Base-by-base conservation (phyloP, 306 rosid genomes). In the Parietaria judaica region DNA sequence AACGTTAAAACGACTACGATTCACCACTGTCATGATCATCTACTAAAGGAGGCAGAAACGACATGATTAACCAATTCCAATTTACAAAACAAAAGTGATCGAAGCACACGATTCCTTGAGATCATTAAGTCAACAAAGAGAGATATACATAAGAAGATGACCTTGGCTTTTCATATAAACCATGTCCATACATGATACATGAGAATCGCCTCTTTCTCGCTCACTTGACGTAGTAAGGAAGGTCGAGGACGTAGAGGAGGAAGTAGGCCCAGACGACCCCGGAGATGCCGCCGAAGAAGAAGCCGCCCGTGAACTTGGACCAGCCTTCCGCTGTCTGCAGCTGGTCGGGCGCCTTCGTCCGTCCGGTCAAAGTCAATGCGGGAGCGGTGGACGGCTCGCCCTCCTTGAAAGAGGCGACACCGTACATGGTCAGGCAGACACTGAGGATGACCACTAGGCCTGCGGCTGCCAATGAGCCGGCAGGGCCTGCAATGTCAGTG, bases 351-450 rank as follows among this genome's bases (percentile, higher is more conserved):
- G 73, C 73, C 86, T 92, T 92, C 79, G 83, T 80, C 56, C 97
- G 68, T 36, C 99, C 97, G 0, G 99, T 92, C 36, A 92, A 67
- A 51, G 99, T 92, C 64, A 92, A 65, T 0, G 82, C 64, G 0
- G 99, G 99, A 0, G 96, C 96, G 0, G 74, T 81, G 16, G 99
- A 92, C n/a, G 99, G 82, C 11, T 86, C 96, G 10, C 96, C 99
- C 61, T 92, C 99, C 2, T 82, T 86, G 80, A 92, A 92, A 6
- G 99, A 88, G 6, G 99, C 54, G 37, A 82, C 34, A 8, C 99
- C 97, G 39, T 94, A 94, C 60, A 78, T 82, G 34, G 94, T 84
- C 61, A 94, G 72, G 79, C 83, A 74, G 12, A 94, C 16, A 80
- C 90, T 94, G 1, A 94, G 82, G 34, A 94, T 94, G 23, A 71